Conservation (phyloP, 805 yeast species). For the Metschnikowia lachancei region DNA sequence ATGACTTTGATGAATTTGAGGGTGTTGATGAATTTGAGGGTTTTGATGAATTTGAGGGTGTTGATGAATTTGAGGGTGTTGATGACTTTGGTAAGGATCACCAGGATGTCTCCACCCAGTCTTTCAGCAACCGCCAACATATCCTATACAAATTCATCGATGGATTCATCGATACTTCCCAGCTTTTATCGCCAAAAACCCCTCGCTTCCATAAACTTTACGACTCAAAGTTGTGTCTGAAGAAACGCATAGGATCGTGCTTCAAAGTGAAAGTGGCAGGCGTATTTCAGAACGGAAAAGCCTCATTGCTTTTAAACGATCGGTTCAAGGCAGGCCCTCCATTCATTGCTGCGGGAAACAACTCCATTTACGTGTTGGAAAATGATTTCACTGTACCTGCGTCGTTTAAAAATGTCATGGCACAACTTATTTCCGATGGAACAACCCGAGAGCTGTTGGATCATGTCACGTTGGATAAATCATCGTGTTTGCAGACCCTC, state of each 20-base stretch:
- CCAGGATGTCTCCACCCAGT: constrained; percentile 4
- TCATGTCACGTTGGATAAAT: constrained; percentile 33
- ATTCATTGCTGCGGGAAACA: constrained; percentile 51
- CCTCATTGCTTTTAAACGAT: constrained; percentile 50
- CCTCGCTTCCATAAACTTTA: constrained; percentile 35
- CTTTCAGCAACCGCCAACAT: constrained; percentile 36
- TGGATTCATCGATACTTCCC: constrained; percentile 36
- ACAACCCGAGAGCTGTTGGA: constrained; percentile 25
- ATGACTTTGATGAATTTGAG: neutral
- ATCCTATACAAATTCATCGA: constrained; percentile 64
- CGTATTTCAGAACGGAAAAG: constrained; percentile 10
- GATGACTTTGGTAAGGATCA: neutral
- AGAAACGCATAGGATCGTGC: constrained; percentile 60
- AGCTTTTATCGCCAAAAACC: constrained; percentile 2
- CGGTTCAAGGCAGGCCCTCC: constrained; percentile 48
- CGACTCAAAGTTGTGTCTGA: constrained; percentile 54
- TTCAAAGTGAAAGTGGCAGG: constrained; percentile 37
- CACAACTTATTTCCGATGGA: constrained; percentile 40
- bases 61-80: neutral
- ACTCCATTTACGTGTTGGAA: constrained; percentile 63
- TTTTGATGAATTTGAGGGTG: neutral
- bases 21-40: neutral
- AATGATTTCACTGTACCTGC: constrained; percentile 62
- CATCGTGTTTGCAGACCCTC: constrained; percentile 61
- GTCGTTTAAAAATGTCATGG: constrained; percentile 61